These are phyloP conservation scores for Stagonosporopsis rhizophila DNA, from an alignment of 2,329 filamentous ascomycete species.

Conservation along the genomic window DNA sequence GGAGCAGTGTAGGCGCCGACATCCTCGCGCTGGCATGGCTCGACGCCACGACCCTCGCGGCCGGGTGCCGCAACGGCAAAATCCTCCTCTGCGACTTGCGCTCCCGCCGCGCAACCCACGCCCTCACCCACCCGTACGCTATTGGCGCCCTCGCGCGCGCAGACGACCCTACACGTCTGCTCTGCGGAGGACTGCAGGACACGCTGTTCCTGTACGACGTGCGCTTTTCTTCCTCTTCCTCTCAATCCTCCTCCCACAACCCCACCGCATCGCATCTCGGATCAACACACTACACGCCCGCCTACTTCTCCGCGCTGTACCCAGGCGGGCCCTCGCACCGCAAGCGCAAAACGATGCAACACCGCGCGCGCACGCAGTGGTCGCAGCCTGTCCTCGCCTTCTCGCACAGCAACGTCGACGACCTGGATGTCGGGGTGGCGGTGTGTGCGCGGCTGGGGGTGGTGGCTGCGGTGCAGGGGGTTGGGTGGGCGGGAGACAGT, in stretches of 20 bases:
- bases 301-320: constrained; percentile 22
- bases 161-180: constrained; percentile 35
- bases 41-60: constrained; percentile 35
- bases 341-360: constrained; percentile 24
- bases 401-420: constrained; percentile 35
- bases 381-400: constrained; percentile 41
- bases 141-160: constrained; percentile 33
- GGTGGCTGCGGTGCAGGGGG: constrained; percentile 42
- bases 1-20: constrained; percentile 31
- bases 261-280: background rate
- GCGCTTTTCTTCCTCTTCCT: background rate
- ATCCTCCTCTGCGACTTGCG: constrained; percentile 46
- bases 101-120: constrained; percentile 30
- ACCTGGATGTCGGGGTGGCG: constrained; percentile 38
- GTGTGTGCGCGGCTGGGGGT: constrained; percentile 40
- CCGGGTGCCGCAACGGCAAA: constrained; percentile 43
- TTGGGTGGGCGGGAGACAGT: constrained; percentile 3
- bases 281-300: constrained; percentile 26
- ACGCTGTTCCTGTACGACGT: constrained; percentile 44
- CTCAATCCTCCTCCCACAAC: too few relatives aligned
- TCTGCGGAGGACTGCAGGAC: constrained; percentile 39
- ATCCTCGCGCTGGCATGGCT: constrained; percentile 47
- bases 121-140: constrained; percentile 37
- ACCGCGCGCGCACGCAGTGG: constrained; percentile 17
- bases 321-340: constrained; percentile 14